A percentile compares a stretch with the other conserved stretches of the same genome.
Conservation (phyloP, 805 yeast genomes). For the Sugiyamaella qingdaonensis region DNA sequence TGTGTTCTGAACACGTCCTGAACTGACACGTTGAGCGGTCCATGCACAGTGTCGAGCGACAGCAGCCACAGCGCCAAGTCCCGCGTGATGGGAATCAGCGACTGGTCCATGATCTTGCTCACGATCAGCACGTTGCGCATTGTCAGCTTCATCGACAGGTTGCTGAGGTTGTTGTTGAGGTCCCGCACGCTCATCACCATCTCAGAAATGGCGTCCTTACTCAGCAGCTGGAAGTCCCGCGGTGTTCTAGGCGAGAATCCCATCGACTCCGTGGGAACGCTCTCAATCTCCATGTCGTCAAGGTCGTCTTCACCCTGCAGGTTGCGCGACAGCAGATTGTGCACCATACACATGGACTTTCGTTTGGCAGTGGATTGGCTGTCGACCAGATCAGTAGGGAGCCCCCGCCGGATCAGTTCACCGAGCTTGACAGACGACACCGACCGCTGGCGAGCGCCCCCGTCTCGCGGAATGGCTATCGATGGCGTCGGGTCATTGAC, state of each 20-base stretch:
- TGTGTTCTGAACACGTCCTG: constrained; percentile 63
- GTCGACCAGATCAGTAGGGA: constrained; percentile 6
- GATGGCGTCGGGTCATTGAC: constrained; percentile 4
- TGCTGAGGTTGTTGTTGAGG: constrained; percentile 28
- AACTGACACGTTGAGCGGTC: constrained; percentile 55
- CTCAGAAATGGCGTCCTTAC: constrained; percentile 28
- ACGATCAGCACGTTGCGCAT: constrained; percentile 26
- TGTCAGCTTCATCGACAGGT: constrained; percentile 22
- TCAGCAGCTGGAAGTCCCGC: constrained; percentile 16
- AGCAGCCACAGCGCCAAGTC: constrained; percentile 25
- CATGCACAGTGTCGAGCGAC: constrained; percentile 24
- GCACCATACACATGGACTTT: constrained; percentile 21
- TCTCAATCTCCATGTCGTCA: constrained; percentile 6
- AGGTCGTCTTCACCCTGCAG: background rate
- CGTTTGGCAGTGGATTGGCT: background rate
- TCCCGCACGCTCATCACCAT: constrained; percentile 32
- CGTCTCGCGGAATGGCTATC: background rate
- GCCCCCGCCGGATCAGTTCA: constrained; percentile 8
- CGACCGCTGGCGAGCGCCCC: background rate
- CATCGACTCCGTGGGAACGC: constrained; percentile 2
- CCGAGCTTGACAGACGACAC: constrained; percentile 3
- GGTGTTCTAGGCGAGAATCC: constrained; percentile 8
- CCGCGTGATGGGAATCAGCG: constrained; percentile 21
- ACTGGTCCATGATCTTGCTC: constrained; percentile 24
- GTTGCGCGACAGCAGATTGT: constrained; percentile 17